A percentile compares a stretch with the other conserved stretches of the same genome.
Evolutionary conservation across 2,329 filamentous ascomycete species (phyloP).

Genomic region (Aspergillus spinulosporus): DNA sequence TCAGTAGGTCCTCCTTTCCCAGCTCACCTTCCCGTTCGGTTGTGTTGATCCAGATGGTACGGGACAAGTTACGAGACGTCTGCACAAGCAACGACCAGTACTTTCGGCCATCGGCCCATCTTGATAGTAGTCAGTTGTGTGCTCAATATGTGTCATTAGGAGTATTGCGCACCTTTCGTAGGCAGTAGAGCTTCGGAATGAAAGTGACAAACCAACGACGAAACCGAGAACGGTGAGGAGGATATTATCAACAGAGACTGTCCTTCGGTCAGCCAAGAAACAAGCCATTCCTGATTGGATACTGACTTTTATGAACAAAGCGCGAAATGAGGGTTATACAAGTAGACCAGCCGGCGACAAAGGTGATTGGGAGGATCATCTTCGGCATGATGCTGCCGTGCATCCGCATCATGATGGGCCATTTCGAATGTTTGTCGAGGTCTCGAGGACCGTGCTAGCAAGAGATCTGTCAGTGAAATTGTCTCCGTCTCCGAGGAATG

Average conservation of each 20-base stretch:
- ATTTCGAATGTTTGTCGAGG: conserved; percentile 72
- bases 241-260: conserved; percentile 58
- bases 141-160: background rate
- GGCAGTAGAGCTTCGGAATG: conserved; percentile 73
- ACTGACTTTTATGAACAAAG: conserved; percentile 45
- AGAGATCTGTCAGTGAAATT: background rate
- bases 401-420: conserved; percentile 72
- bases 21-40: conserved; percentile 58
- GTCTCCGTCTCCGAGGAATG: background rate
- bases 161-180: conserved; percentile 61
- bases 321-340: conserved; percentile 60
- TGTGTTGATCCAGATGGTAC: conserved; percentile 80
- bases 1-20: conserved; percentile 67
- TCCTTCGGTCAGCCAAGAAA: conserved; percentile 5
- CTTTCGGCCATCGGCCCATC: conserved; percentile 63
- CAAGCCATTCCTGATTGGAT: background rate
- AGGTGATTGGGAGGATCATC: conserved; percentile 67
- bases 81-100: conserved; percentile 62
- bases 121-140: conserved; percentile 13
- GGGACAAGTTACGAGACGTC: conserved; percentile 58
- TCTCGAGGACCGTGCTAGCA: conserved; percentile 58
- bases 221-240: conserved; percentile 78
- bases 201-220: conserved; percentile 75
- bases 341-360: conserved; percentile 66
- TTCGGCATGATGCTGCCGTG: conserved; percentile 74